These are phyloP conservation scores for Diplodia scrobiculata DNA, from an alignment of 2,329 filamentous ascomycete species.

Conservation along the genomic window DNA sequence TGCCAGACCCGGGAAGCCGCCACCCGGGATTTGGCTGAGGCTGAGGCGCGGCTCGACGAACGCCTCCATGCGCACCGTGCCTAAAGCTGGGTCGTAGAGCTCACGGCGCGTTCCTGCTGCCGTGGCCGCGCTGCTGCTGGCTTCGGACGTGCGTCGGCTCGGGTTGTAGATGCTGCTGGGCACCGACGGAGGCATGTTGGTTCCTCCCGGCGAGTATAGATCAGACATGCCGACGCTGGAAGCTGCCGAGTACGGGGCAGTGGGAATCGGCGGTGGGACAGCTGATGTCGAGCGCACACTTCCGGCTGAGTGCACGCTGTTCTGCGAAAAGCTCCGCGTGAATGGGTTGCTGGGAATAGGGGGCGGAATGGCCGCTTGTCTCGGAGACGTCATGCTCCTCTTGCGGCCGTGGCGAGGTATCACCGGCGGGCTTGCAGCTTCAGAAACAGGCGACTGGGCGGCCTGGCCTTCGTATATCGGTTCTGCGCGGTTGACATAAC, in stretches of 20 bases:
- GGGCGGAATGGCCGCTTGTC: slow-evolving; percentile 23
- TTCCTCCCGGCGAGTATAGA: slow-evolving; percentile 8
- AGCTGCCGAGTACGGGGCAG: background rate
- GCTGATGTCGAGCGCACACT: slow-evolving; percentile 47
- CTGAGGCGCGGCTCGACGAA: slow-evolving; percentile 65
- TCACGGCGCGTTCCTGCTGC: slow-evolving; percentile 41
- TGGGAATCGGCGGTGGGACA: slow-evolving; percentile 31
- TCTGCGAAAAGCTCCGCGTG: slow-evolving; percentile 75
- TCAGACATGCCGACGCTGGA: slow-evolving; percentile 23
- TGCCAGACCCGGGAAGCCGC: slow-evolving; percentile 36
- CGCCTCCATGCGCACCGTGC: slow-evolving; percentile 94
- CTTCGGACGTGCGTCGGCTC: slow-evolving; percentile 50
- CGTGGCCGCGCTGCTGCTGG: slow-evolving; percentile 25
- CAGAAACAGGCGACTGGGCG: slow-evolving; percentile 21
- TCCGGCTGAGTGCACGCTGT: slow-evolving; percentile 33
- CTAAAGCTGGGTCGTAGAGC: slow-evolving; percentile 77
- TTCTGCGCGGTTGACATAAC: slow-evolving; percentile 34
- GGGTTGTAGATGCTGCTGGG: slow-evolving; percentile 52
- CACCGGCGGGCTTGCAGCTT: slow-evolving; percentile 67
- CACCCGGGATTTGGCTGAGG: slow-evolving; percentile 17
- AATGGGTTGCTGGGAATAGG: slow-evolving; percentile 54
- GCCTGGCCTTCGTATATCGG: slow-evolving; percentile 49
- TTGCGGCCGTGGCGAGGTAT: slow-evolving; percentile 58
- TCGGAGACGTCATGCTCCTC: slow-evolving; percentile 32
- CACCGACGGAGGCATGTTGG: slow-evolving; percentile 60